Conservation (phyloP, 768 basidiomycete genomes). For the Hericium alpestre region DNA sequence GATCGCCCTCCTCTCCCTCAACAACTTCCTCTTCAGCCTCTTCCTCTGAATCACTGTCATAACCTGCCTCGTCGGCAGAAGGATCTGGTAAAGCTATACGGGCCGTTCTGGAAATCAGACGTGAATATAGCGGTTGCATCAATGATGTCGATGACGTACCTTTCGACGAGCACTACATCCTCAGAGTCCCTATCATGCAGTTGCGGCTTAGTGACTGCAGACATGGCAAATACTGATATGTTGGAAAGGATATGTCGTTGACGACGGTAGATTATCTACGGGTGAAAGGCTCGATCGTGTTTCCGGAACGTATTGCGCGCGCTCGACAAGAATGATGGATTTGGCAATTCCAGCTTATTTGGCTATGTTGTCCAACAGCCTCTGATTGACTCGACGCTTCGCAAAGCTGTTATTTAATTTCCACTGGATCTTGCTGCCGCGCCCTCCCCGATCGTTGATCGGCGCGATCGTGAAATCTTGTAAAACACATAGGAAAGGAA, state of each 20-base stretch:
- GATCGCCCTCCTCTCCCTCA: conserved; percentile 33
- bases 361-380: conserved; percentile 8
- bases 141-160: background rate
- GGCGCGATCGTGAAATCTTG: too few relatives aligned
- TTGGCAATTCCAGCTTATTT: conserved; percentile 4
- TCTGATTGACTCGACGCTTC: background rate
- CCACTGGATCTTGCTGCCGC: too few relatives aligned
- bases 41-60: conserved; percentile 16
- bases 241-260: background rate
- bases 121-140: background rate
- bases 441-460: too few relatives aligned
- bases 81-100: conserved; percentile 8
- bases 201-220: background rate
- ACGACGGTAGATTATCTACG: background rate
- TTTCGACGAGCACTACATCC: background rate
- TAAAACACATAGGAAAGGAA: too few relatives aligned
- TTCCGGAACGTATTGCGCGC: too few relatives aligned
- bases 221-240: background rate
- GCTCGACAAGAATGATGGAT: background rate
- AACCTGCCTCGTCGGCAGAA: conserved; percentile 6
- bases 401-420: background rate
- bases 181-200: background rate
- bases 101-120: conserved; percentile 7
- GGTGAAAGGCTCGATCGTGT: too few relatives aligned
- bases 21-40: conserved; percentile 37